Evolutionary conservation across 768 basidiomycete genomes (phyloP), one percentile per base, ranked within the genome.

Genomic region (Chiua virens): DNA sequence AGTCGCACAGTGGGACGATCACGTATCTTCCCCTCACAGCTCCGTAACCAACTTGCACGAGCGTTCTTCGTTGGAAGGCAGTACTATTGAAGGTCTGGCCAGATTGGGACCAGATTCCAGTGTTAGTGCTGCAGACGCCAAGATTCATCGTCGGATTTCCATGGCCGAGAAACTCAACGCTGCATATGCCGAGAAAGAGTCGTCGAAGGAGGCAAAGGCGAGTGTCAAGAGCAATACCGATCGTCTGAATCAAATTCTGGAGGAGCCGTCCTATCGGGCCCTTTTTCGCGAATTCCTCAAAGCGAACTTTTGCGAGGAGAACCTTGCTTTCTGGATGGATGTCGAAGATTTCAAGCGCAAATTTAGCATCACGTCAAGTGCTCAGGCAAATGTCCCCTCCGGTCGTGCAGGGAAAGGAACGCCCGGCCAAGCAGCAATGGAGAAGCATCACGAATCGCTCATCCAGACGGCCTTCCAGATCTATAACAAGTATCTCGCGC

Each of bases 291-390:
- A 98, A 57, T 96, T 94, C 75, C 72, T 99, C 48, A 82, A 92
- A 28, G 79, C 83, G 49, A 98, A 98, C 69, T 98, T 97, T 68
- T 98, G 92, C 73, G 97, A 99, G 66, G 97, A 99, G 76, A 99
- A 99, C 67, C 73, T 99, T 58, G 87, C 88, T 42, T 99, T 98
- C 74, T 99, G 93, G 90, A 69, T 98, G 49, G 97, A 99, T 64
- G 95, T 98, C 3, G 82, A 92, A 67, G 97, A 99, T 67, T 97
- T 99, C 76, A 95, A 93, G 73, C 83, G 87, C 62, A 89, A 94
- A 67, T 99, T 99, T 74, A 86, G 84, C 64, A 98, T 94, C 50
- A 97, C 97, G 1, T 96, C 92, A 5, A 93, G 86, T 60, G 95
- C 94, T 13, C 83, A 88, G 52, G 87, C 88, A 8, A 78, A 77